These are phyloP conservation scores for Eimeria tenella DNA, from an alignment of 169 alveolate species.

Conservation along the genomic window DNA sequence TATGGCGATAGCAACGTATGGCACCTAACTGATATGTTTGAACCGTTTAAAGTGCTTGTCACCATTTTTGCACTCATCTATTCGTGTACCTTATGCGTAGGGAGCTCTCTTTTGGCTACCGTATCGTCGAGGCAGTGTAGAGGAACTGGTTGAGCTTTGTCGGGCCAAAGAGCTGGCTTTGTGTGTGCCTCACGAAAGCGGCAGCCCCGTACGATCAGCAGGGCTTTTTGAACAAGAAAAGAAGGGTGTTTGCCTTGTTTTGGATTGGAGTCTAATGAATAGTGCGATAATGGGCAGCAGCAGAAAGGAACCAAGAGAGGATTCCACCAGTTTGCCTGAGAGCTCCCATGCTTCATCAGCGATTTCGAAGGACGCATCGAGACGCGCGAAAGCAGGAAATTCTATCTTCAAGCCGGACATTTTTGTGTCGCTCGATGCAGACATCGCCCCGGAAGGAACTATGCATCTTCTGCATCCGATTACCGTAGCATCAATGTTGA, in stretches of 20 bases:
- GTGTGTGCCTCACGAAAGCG: conserved; percentile 71
- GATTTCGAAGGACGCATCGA: neutral
- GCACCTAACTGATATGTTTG: neutral
- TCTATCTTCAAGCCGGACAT: conserved; percentile 33
- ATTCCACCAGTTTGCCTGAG: neutral
- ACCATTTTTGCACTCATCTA: neutral
- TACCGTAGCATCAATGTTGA: conserved; percentile 47
- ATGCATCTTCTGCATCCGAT: conserved; percentile 67
- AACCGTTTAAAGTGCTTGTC: neutral
- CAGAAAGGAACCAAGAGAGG: neutral
- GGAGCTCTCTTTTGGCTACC: conserved; percentile 80
- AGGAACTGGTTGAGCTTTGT: conserved; percentile 49
- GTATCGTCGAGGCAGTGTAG: conserved; percentile 60
- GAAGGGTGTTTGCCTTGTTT: conserved; percentile 68
- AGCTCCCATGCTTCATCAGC: neutral
- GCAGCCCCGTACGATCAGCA: conserved; percentile 11
- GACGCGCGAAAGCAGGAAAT: neutral
- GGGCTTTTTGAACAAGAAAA: neutral
- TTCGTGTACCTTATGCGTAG: neutral
- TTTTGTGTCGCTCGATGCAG: conserved; percentile 39
- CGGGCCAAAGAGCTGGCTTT: conserved; percentile 13
- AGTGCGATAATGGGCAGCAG: neutral
- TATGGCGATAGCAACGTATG: neutral
- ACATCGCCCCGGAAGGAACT: conserved; percentile 24
- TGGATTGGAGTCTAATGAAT: conserved; percentile 36